phyloP scores from a whole-genome alignment of 176 grass and related monocot genomes.

The Oryza glaberrima region DNA sequence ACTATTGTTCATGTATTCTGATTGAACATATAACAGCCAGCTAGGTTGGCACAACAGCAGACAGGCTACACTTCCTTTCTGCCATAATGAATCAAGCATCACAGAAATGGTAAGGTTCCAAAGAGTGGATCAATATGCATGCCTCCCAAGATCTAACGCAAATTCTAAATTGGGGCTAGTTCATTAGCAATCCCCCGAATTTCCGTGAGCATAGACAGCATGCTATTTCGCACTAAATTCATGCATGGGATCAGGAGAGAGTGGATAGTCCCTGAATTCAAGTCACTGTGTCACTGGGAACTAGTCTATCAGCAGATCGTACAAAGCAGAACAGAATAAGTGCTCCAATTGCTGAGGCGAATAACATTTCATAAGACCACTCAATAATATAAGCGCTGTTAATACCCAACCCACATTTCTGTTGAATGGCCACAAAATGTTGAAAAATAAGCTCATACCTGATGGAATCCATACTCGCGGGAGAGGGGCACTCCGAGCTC shows the following conservation, averaged over 20 bases:
- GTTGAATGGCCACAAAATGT: conserved; percentile 21
- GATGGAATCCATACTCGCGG: conserved; percentile 88
- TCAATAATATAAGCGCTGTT: background rate
- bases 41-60: conserved; percentile 28
- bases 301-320: conserved; percentile 27
- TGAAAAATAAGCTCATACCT: conserved; percentile 58
- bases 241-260: background rate
- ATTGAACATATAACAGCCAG: conserved; percentile 22
- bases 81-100: conserved; percentile 39
- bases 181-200: background rate
- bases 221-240: conserved; percentile 26
- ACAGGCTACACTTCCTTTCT: conserved; percentile 36
- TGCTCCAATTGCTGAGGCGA: conserved; percentile 7
- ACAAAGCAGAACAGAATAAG: conserved; percentile 1
- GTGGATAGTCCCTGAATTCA: background rate
- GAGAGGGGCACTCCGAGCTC: conserved; percentile 88
- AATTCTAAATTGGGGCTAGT: conserved; percentile 13
- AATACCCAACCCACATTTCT: background rate
- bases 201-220: conserved; percentile 7
- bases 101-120: conserved; percentile 33
- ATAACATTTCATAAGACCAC: conserved; percentile 27
- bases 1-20: conserved; percentile 42
- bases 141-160: conserved; percentile 34
- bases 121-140: conserved; percentile 26
- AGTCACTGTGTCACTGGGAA: conserved; percentile 6